Evolutionary conservation across 1,139 yeast genomes (phyloP), one percentile per base, ranked within the genome.

Genomic region (Kodamaea sp.): DNA sequence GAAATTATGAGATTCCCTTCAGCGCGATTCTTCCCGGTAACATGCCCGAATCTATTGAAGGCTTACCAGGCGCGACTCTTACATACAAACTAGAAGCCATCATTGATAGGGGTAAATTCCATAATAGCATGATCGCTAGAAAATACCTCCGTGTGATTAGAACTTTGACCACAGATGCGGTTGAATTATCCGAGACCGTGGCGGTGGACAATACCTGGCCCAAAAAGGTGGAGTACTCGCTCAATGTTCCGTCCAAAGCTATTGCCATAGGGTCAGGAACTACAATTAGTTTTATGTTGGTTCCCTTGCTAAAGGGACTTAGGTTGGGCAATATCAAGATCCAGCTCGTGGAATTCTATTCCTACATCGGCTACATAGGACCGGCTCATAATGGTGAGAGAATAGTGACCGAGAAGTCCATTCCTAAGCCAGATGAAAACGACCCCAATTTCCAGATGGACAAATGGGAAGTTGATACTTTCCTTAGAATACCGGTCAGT

Each of bases 141-240:
- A 86, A 81, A 49, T 90, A 83, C 51, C 47, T 94, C 8, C 75
- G 96, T 41, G 82, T 94, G 10, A 78, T 92, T n/a, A 73, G 98
- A 46, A 92, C 98, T 0, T 63, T 90, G 38, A 82, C 96, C 0
- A 77, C 95, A 1, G 97, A 90, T 59, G 78, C 95, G 0, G 76
- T 87, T 2, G 98, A 94, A 53, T 67, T 90, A 28, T 75, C 94
- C 0, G 97, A 92, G 60, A 88, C 97, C 0, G 86, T 89, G 46
- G 89, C 96, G 0, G 95, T 92, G 15, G 96, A 89, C 53, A 92
- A 92, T 56, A 83, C 92, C 0, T 94, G 99, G 99, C 97, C 98
- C 3, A 69, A 78, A 30, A 92, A 92, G 57, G 87, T 92, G 29
- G 97, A 94, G 51, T 92, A 92, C 59, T 78, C 92, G 2, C 77